Percentiles rank a stretch among this genome's conserved stretches.
These are phyloP conservation scores for Hypoxylon sp. DNA, from an alignment of 2,329 filamentous ascomycete species.

Conservation along the genomic window DNA sequence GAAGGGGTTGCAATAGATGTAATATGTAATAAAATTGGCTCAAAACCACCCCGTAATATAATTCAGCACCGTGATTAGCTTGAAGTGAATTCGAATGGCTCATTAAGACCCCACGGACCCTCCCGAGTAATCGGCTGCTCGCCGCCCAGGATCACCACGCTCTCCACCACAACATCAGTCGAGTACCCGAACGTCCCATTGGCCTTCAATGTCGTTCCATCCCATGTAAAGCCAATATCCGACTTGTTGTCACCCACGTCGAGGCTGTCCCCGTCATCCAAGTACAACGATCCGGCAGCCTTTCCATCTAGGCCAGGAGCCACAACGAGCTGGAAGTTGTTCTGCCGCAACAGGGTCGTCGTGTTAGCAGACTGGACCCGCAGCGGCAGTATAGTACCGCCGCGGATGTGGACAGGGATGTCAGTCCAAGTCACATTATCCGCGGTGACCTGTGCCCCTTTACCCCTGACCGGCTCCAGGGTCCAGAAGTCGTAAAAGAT, in stretches of 20 bases:
- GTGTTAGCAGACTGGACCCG: constrained; percentile 64
- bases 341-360: constrained; percentile 60
- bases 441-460: constrained; percentile 41
- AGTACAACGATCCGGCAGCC: constrained; percentile 62
- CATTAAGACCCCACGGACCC: constrained; percentile 39
- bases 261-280: constrained; percentile 60
- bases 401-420: constrained; percentile 74
- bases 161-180: constrained; percentile 41
- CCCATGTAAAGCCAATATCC: constrained; percentile 43
- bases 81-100: constrained; percentile 37
- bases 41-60: not conserved
- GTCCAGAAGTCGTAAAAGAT: constrained; percentile 63
- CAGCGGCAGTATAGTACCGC: constrained; percentile 70
- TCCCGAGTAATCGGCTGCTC: constrained; percentile 31
- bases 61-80: not conserved
- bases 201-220: constrained; percentile 38
- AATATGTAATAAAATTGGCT: not conserved
- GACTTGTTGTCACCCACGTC: constrained; percentile 39
- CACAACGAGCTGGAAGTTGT: constrained; percentile 63
- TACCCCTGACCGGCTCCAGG: constrained; percentile 40
- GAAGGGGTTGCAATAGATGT: not conserved
- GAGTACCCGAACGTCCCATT: constrained; percentile 41
- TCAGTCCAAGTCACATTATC: constrained; percentile 45
- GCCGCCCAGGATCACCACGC: constrained; percentile 36
- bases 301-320: constrained; percentile 62